Evolutionary conservation across 2,329 filamentous ascomycete species (phyloP).

Genomic region (Lizonia empirigonia): DNA sequence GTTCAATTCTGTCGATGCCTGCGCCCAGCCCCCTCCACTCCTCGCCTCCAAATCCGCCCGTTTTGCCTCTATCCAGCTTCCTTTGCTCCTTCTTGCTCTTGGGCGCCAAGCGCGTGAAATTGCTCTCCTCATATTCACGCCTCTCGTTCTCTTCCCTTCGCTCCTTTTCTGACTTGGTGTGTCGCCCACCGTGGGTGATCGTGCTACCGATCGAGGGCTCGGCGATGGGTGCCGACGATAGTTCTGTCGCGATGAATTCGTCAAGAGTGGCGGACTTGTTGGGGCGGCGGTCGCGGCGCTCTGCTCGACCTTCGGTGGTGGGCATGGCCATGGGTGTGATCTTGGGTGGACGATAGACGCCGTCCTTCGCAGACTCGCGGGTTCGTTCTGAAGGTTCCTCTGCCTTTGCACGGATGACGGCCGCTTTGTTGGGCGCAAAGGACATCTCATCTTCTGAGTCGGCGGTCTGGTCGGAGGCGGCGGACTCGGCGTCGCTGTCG

Average conservation of each 20-base stretch:
- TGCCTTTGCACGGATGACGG: slow-evolving; percentile 44
- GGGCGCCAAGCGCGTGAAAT: slow-evolving; percentile 85
- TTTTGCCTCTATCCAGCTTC: slow-evolving; percentile 60
- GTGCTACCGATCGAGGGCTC: slow-evolving; percentile 92
- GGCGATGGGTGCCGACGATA: slow-evolving; percentile 79
- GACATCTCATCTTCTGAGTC: slow-evolving; percentile 63
- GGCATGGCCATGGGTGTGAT: slow-evolving; percentile 88
- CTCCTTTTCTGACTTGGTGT: slow-evolving; percentile 77
- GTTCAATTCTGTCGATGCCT: slow-evolving; percentile 83
- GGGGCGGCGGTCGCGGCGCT: slow-evolving; percentile 65
- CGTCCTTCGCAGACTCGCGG: slow-evolving; percentile 56
- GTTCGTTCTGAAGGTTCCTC: slow-evolving; percentile 25
- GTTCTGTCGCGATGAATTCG: slow-evolving; percentile 85
- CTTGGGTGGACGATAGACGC: slow-evolving; percentile 86
- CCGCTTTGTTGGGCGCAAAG: slow-evolving; percentile 65
- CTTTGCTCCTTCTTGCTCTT: slow-evolving; percentile 84
- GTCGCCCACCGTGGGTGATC: slow-evolving; percentile 78
- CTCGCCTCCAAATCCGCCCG: slow-evolving; percentile 79
- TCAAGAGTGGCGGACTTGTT: slow-evolving; percentile 84
- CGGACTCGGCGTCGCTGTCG: slow-evolving; percentile 45
- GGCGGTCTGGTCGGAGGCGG: slow-evolving; percentile 34
- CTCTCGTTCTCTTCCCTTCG: slow-evolving; percentile 78
- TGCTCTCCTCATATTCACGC: slow-evolving; percentile 85
- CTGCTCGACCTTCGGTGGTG: slow-evolving; percentile 64
- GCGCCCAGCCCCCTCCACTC: slow-evolving; percentile 88